Base-by-base conservation (phyloP, 2,329 filamentous ascomycete genomes). In the Colletotrichum agaves region DNA sequence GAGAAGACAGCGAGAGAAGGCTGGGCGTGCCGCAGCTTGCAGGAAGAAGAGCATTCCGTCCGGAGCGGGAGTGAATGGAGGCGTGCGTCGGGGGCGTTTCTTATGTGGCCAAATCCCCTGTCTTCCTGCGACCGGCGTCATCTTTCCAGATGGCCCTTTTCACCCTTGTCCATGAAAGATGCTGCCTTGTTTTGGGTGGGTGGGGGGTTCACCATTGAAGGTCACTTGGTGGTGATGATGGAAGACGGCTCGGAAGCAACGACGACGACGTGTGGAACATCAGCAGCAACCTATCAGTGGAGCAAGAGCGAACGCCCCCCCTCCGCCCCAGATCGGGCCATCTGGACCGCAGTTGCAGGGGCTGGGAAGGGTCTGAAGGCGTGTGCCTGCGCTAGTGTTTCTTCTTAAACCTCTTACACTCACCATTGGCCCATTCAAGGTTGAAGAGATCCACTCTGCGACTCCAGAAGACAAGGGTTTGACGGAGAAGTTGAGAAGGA, bases 301-400 rank as follows among this genome's bases (percentile, higher is more conserved):
- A 44, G 43, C 35, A 33, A 27, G 37, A 12, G 43, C 13, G n/a
- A 15, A 47, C n/a, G n/a, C n/a, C n/a, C n/a, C n/a, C n/a, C n/a
- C n/a, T n/a, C n/a, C 33, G 52, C 59, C 64, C 61, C 56, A 62
- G 61, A 61, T 61, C 58, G 65, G 56, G 56, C 68, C 65, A 70
- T 61, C 65, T 67, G 61, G 61, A 50, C 56, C 50, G 35, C n/a
- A 17, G 21, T 37, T 33, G 44, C 60, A 61, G 57, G 68, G 68
- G 43, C 46, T 39, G 27, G 19, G 56, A 46, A 58, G 50, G 64
- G 44, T 55, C 33, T 17, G 49, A 31, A 57, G 56, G 50, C 39
- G 49, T 43, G 70, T 70, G 61, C 70, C 59, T 69, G 69, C 68
- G 59, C 70, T 71, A 71, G 70, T 71, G 70, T 71, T 71, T 71